Evolutionary conservation across 805 yeast species (phyloP).

Genomic region (Metschnikowia chrysomelidarum): DNA sequence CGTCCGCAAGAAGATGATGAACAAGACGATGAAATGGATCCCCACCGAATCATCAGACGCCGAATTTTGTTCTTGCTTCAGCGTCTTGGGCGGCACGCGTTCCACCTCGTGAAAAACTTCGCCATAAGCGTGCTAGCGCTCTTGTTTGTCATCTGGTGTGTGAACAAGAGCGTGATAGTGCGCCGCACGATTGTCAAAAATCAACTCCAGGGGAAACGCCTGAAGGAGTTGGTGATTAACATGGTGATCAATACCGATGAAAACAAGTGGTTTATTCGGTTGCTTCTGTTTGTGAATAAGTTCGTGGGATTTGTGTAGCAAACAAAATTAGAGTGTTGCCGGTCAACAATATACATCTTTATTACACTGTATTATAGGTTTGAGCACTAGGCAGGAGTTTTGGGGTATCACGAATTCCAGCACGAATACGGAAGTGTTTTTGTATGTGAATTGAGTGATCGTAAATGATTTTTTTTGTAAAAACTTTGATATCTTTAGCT

Average conservation of each 20-base stretch:
- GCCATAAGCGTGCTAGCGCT: constrained; percentile 36
- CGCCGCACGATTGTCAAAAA: constrained; percentile 38
- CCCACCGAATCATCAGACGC: constrained; percentile 19
- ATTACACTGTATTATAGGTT: no score
- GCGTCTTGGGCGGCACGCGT: constrained; percentile 28
- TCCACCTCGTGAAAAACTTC: constrained; percentile 33
- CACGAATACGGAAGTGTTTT: no score
- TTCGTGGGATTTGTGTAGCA: constrained; percentile 40
- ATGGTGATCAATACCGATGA: constrained; percentile 43
- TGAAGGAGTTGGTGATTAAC: constrained; percentile 40
- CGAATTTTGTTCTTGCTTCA: constrained; percentile 24
- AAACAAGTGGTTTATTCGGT: constrained; percentile 43
- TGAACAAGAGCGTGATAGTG: constrained; percentile 40
- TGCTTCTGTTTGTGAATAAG: constrained; percentile 35
- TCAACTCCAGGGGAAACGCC: constrained; percentile 23
- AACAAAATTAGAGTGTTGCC: constrained; percentile 7
- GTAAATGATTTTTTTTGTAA: no score
- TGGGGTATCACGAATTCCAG: no score
- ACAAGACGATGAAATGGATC: constrained; percentile 10
- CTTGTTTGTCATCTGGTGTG: constrained; percentile 41
- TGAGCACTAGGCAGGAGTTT: no score
- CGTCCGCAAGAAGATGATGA: constrained; percentile 6
- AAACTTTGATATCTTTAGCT: no score
- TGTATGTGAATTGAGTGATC: no score
- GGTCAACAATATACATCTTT: no score